Base-by-base conservation (phyloP, 495 filamentous ascomycete genomes). In the Neurospora sp. region DNA sequence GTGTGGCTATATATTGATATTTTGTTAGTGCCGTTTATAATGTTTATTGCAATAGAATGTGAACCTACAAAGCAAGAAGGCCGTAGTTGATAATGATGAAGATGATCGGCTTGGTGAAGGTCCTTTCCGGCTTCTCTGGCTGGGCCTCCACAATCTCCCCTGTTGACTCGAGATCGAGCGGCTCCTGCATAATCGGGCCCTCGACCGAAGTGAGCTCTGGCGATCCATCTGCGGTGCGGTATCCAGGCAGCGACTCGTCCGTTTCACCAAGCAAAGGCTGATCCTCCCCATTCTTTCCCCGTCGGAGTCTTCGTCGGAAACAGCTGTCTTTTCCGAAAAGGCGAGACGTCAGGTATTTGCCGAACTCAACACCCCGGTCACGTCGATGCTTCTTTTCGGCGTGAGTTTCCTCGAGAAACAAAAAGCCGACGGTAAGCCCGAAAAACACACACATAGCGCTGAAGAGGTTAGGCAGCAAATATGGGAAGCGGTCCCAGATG, bases 381-480 rank as follows among this genome's bases (percentile, higher is more conserved):
- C 88, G 89, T 60, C 88, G 87, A 77, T 90, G 80, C 79, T 91
- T 96, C 85, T 91, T 93, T 79, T 95, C 90, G 62, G 89, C 89
- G 78, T 98, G 96, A 7, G 96, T 98, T 84, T 99, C 96, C 83
- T 98, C 94, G 74, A 99, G 85, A 82, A 98, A 99, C 46, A 99
- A 79, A 69, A 96, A 85, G 37, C 96, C 96, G 74, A 97, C 88
- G 27, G 91, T 80, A 37, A 99, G 91, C 11, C 95, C 94, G 46
- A 93, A 83, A 20, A 90, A 80, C 5, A 99, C 90, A 44, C 97
- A 87, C 35, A 85, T 81, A 73, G 95, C 90, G 81, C 96, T 97
- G 74, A 99, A 92, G 40, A 98, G 82, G 82, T 98, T 99, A 72
- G 96, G 95, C 70, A 99, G 89, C 72, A 98, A 88, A 80, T 97